A percentile compares a stretch with the other conserved stretches of the same genome.
phyloP scores from a whole-genome alignment of 495 filamentous ascomycete species.

The Podospora sp. region DNA sequence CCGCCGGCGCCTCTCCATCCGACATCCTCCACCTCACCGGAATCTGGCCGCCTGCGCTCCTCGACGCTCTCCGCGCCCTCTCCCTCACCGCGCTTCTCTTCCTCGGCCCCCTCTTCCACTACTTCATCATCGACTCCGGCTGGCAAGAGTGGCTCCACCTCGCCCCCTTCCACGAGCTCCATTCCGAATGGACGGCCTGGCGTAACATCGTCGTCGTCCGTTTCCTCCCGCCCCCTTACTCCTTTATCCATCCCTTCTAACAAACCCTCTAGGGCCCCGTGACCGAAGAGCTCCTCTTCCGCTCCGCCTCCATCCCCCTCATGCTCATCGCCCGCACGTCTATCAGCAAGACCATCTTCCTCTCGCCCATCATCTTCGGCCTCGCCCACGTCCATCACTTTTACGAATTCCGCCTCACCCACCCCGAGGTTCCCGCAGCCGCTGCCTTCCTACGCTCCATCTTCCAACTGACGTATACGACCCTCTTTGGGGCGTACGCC shows the following conservation, averaged over 20 bases:
- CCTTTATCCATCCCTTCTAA: background rate
- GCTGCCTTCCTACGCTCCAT: slow-evolving; percentile 67
- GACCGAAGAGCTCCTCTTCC: slow-evolving; percentile 93
- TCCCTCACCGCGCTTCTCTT: slow-evolving; percentile 80
- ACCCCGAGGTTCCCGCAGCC: slow-evolving; percentile 66
- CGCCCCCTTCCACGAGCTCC: slow-evolving; percentile 34
- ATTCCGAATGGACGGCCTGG: slow-evolving; percentile 54
- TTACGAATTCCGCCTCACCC: slow-evolving; percentile 86
- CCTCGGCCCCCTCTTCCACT: slow-evolving; percentile 79
- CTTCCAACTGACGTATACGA: slow-evolving; percentile 90
- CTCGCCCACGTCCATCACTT: slow-evolving; percentile 95
- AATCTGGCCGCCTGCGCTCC: slow-evolving; percentile 69
- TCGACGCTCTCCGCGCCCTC: slow-evolving; percentile 60
- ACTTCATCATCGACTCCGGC: slow-evolving; percentile 66
- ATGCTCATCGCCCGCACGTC: slow-evolving; percentile 72
- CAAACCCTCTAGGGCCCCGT: slow-evolving; percentile 60
- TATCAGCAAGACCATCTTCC: slow-evolving; percentile 65
- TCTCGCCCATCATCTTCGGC: slow-evolving; percentile 88
- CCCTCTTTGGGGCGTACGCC: slow-evolving; percentile 88
- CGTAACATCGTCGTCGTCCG: slow-evolving; percentile 53
- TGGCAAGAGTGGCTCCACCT: slow-evolving; percentile 66
- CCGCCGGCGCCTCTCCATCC: slow-evolving; percentile 35
- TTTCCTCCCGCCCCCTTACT: background rate
- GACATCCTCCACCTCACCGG: slow-evolving; percentile 69
- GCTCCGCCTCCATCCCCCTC: slow-evolving; percentile 78